Percentiles rank a stretch among this genome's conserved stretches.
Evolutionary conservation across 805 yeast genomes (phyloP).

Genomic region (Lipomyces kockii): DNA sequence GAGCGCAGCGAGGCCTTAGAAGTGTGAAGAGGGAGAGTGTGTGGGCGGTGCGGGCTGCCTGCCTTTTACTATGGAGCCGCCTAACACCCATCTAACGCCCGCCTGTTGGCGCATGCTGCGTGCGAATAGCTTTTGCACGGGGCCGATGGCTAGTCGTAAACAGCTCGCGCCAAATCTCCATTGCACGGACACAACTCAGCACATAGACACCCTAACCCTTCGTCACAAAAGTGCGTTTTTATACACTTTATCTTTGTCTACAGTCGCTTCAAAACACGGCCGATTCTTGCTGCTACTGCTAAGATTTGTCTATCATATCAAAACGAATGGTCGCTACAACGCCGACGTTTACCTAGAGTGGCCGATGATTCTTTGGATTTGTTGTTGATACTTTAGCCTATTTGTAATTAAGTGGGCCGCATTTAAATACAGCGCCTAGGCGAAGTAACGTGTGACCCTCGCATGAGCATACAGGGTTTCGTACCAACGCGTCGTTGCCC

Average conservation of each 20-base stretch:
- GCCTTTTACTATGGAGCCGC: conserved; percentile 21
- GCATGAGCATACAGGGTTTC: background rate
- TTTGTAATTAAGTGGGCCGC: no score
- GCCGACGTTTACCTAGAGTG: no score
- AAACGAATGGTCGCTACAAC: no score
- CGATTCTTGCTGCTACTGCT: no score
- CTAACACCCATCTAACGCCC: background rate
- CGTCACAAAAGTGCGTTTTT: background rate
- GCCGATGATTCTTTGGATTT: no score
- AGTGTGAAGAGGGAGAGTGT: conserved; percentile 20
- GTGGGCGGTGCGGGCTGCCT: conserved; percentile 22
- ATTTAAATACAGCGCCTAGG: no score
- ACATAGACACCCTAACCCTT: background rate
- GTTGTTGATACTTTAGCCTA: no score
- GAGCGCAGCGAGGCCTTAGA: conserved; percentile 8
- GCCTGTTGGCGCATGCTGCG: background rate
- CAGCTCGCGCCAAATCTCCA: background rate
- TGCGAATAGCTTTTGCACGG: background rate
- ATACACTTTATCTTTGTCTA: no score
- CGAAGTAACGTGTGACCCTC: background rate
- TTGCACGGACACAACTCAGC: background rate
- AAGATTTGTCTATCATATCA: no score
- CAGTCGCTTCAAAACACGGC: no score
- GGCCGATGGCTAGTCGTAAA: background rate
- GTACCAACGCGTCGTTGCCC: conserved; percentile 1